Percentiles rank a stretch among this genome's conserved stretches.
Evolutionary conservation across 31 red algal genomes (phyloP).

Genomic region (Pterothamnion heteromorphum): DNA sequence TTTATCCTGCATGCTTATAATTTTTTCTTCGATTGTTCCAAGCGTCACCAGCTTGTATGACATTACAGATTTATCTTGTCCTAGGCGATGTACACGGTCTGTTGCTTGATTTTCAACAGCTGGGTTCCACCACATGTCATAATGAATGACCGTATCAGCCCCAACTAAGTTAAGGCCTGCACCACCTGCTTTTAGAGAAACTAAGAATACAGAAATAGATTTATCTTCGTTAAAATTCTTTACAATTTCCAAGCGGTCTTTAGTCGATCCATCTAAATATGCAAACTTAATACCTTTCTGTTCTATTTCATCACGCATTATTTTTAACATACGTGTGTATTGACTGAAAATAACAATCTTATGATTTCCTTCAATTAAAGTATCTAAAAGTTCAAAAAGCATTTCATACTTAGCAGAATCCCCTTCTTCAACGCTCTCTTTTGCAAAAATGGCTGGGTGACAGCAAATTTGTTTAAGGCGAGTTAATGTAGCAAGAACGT

Average conservation of each 20-base stretch:
- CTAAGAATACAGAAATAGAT: slow-evolving; percentile 50
- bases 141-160: slow-evolving; percentile 53
- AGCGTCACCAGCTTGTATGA: slow-evolving; percentile 57
- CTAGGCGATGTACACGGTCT: slow-evolving; percentile 77
- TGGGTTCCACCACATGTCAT: slow-evolving; percentile 84
- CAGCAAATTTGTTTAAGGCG: no score
- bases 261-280: slow-evolving; percentile 67
- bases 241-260: slow-evolving; percentile 51
- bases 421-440: neutral
- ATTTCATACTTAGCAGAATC: slow-evolving; percentile 89
- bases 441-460: slow-evolving; percentile 1
- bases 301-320: slow-evolving; percentile 59
- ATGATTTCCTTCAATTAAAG: slow-evolving; percentile 69
- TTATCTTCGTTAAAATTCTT: slow-evolving; percentile 45
- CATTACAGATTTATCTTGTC: slow-evolving; percentile 60
- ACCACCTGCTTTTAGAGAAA: slow-evolving; percentile 67
- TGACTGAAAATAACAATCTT: slow-evolving; percentile 75
- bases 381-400: slow-evolving; percentile 77
- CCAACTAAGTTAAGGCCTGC: slow-evolving; percentile 70
- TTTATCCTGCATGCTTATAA: slow-evolving; percentile 78
- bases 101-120: slow-evolving; percentile 73
- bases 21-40: slow-evolving; percentile 70
- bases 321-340: slow-evolving; percentile 75
- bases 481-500: no score
- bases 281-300: slow-evolving; percentile 34